A percentile compares a stretch with the other conserved stretches of the same genome.
Conservation (phyloP, 495 filamentous ascomycete species). For the Trichoderma virens region DNA sequence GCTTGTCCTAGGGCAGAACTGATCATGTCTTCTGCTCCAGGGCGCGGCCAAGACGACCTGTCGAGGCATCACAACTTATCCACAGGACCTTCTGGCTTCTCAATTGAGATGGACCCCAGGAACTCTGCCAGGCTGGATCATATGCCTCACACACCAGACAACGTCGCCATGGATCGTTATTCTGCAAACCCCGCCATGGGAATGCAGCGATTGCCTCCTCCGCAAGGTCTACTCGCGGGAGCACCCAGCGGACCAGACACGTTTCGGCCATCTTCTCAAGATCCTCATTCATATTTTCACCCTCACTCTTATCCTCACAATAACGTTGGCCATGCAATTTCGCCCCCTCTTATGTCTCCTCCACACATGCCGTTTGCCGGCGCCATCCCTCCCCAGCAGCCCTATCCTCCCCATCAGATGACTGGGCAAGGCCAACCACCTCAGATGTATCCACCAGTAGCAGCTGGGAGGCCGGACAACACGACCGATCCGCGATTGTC, state of each 20-base stretch:
- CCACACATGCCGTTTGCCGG: background rate
- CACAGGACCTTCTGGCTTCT: background rate
- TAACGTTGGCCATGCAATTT: background rate
- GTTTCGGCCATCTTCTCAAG: background rate
- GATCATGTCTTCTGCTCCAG: conserved; percentile 3
- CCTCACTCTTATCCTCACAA: background rate
- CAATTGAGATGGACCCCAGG: background rate
- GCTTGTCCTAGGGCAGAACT: background rate
- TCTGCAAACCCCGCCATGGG: background rate
- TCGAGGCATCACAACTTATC: background rate
- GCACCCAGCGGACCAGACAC: background rate
- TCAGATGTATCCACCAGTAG: background rate
- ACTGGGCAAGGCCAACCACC: background rate
- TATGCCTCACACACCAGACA: background rate
- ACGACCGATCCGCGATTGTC: background rate
- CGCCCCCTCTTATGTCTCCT: background rate
- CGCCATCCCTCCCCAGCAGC: background rate
- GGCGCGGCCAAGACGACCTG: background rate
- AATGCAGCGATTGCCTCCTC: conserved; percentile 6
- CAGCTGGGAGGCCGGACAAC: background rate
- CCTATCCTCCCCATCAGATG: background rate
- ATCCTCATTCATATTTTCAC: background rate
- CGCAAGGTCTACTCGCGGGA: background rate
- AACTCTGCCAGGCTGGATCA: background rate
- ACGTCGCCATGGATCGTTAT: background rate